Evolutionary conservation across 1,139 yeast genomes (phyloP), one percentile per base, ranked within the genome.

Genomic region (Sugiyamaella sp.): DNA sequence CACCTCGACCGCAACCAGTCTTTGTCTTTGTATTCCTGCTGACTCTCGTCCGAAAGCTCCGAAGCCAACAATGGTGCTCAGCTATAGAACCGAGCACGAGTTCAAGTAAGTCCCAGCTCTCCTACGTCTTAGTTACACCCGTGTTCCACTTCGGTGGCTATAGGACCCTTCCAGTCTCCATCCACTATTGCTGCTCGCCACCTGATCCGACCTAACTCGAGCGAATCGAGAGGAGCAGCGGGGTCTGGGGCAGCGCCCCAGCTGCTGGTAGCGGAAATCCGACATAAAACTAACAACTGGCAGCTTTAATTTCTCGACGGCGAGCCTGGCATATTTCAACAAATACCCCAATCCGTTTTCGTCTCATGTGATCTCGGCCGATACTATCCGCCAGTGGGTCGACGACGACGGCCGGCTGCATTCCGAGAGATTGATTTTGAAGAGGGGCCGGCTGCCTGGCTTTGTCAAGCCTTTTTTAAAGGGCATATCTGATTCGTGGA

Each of bases 381-480:
- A 93, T 67, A 88, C 96, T 1, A 70, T 88, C 24, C 83, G 82
- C 43, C 75, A 75, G 45, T 71, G 74, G 59, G 76, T 86, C 25
- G 91, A 86, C 60, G 66, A 68, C 0, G 71, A 80, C 14, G 96
- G 49, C 12, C 75, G 83, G 52, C 76, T 90, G 50, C 80, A 82
- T 62, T 82, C 89, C 37, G 88, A 95, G 8, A 79, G 93, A 63
- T 73, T 93, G 46, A 83, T 91, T 55, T 80, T 81, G 60, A 93
- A 93, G 67, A 76, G 81, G 1, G 98, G 98, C 4, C 77, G 89
- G 61, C 75, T 91, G 48, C 98, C 98, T 3, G 72, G 75, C 42
- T 90, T 95, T 80, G 82, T 87, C 49, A 81, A 80, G 62, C 95
- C 95, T 4, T 80, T 91, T 55, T 71, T 91, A 58, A 95, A 95